Percentiles rank a stretch among this genome's conserved stretches.
These are phyloP conservation scores for Coemansia sp. DNA, from an alignment of 192 early-diverging fungal genomes.

Conservation along the genomic window DNA sequence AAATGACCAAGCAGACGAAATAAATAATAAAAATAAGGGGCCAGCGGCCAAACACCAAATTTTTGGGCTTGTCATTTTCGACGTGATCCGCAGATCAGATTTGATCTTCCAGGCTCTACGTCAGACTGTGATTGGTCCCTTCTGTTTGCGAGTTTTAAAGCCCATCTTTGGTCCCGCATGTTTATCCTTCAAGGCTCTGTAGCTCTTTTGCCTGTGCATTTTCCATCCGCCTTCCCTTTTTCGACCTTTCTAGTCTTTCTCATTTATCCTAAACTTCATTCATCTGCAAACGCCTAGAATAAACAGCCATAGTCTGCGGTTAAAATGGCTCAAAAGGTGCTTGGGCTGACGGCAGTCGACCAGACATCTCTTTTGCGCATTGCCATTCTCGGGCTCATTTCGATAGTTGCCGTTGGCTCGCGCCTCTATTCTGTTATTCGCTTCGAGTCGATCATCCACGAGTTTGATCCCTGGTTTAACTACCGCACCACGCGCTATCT, in stretches of 20 bases:
- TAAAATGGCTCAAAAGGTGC: conserved; percentile 38
- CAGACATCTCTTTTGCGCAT: conserved; percentile 70
- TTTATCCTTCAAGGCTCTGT: too few relatives aligned
- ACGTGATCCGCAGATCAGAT: neutral
- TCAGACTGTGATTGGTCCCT: neutral
- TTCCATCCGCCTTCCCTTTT: neutral
- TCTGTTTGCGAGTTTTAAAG: neutral
- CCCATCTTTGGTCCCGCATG: too few relatives aligned
- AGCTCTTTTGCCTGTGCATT: neutral
- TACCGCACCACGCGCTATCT: conserved; percentile 92
- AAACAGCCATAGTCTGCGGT: neutral
- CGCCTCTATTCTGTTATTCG: conserved; percentile 97
- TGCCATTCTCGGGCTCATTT: conserved; percentile 85
- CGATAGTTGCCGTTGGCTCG: conserved; percentile 79
- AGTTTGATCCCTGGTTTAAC: conserved; percentile 99
- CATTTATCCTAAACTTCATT: neutral
- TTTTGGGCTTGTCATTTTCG: neutral
- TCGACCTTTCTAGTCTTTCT: neutral
- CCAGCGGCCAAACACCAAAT: neutral
- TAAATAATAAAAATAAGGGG: neutral
- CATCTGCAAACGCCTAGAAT: neutral
- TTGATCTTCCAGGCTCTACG: neutral
- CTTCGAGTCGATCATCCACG: conserved; percentile 99
- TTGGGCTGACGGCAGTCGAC: conserved; percentile 44
- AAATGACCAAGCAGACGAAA: neutral